These are phyloP conservation scores for Phytophthora ramorum DNA, from an alignment of 352 stramenopile genomes.

Conservation along the genomic window DNA sequence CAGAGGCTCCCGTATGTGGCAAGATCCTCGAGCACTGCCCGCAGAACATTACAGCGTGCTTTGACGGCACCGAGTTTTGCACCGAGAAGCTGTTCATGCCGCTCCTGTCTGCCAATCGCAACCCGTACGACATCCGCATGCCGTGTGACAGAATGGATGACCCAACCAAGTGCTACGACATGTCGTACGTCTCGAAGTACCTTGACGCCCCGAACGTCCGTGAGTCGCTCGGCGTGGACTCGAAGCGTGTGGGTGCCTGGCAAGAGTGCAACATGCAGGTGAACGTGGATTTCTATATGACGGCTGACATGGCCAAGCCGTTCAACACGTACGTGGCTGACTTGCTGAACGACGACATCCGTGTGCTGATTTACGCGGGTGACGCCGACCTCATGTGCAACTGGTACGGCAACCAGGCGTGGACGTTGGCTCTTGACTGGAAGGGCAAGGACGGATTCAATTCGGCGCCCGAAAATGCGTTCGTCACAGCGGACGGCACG, in stretches of 20 bases:
- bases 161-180: conserved; percentile 61
- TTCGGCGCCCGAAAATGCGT: conserved; percentile 33
- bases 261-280: conserved; percentile 93
- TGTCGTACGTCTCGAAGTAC: conserved; percentile 76
- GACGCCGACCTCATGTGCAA: conserved; percentile 97
- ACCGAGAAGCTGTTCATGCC: conserved; percentile 56
- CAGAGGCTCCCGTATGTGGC: conserved; percentile 33
- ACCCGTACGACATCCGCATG: conserved; percentile 69
- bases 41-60: conserved; percentile 46
- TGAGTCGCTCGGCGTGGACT: conserved; percentile 48
- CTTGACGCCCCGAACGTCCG: conserved; percentile 64
- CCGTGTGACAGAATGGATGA: conserved; percentile 44
- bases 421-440: conserved; percentile 93
- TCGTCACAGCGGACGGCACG: conserved; percentile 21
- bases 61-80: conserved; percentile 60
- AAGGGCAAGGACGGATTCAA: conserved; percentile 88
- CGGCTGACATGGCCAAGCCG: conserved; percentile 93
- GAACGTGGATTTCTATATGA: conserved; percentile 81
- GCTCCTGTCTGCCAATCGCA: conserved; percentile 43
- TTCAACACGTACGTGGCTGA: conserved; percentile 87
- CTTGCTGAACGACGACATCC: conserved; percentile 71
- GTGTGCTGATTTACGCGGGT: conserved; percentile 95
- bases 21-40: conserved; percentile 44
- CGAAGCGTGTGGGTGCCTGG: conserved; percentile 66
- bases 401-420: conserved; percentile 94